Base-by-base conservation (phyloP, 2,329 filamentous ascomycete genomes). In the Claviceps spartinae region DNA sequence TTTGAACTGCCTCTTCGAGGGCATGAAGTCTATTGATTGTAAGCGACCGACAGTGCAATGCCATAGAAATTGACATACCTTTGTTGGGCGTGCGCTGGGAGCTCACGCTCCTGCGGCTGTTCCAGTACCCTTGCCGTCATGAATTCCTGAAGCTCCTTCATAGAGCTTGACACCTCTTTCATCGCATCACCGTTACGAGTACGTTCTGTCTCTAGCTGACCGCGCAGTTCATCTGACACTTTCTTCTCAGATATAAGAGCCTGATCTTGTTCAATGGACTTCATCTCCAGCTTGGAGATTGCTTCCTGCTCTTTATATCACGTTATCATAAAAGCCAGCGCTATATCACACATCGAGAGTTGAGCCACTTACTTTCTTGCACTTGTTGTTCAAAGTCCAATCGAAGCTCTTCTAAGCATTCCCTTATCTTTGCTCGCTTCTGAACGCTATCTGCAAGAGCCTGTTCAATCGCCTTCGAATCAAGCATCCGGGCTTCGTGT, bases 351-450 rank as follows among this genome's bases (percentile, higher is more conserved):
- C 2, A n/a, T 36, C n/a, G 37, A 41, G 8, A 37, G 9, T 11
- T 14, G 13, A 18, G 2, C 22, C 8, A 46, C 58, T 45, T 54
- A 66, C 65, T 64, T 20, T 60, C 51, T 13, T 53, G 49, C 1
- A 52, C 46, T 26, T 64, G 58, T 46, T 53, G 46, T 34, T 62
- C 56, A 16, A 57, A 51, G 38, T 62, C 50, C 7, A 36, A 22
- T 13, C 58, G 62, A 48, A 63, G 55, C 22, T 63, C 57, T 3
- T 64, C 56, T n/a, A 69, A 54, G 8, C 64, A 62, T 40, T 53
- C 54, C 24, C 61, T 63, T 37, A 69, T 58, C 7, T 62, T 60
- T 40, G 70, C 61, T 0, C 64, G 59, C 16, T 67, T 65, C 40
- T 62, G 62, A n/a, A 43, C 55, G 37, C 60, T 63, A 3, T 59